phyloP scores from a whole-genome alignment of 305 asterid genomes.

The Solanum hybrid region DNA sequence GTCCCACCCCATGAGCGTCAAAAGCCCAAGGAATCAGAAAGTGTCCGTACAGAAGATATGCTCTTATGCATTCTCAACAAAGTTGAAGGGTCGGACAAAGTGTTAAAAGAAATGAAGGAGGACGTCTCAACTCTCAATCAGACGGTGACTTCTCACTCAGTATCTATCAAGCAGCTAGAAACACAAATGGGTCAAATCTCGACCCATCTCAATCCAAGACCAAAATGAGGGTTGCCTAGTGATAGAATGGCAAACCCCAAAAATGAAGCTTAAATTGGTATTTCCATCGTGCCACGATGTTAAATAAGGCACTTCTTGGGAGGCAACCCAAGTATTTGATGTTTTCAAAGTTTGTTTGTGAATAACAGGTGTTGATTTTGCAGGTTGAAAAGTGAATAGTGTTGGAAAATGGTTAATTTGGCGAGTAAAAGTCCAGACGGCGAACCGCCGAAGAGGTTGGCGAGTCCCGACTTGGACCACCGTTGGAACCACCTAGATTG shows the following conservation, averaged over 20 bases:
- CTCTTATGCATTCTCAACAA: background rate
- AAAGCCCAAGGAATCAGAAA: background rate
- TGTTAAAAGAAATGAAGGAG: background rate
- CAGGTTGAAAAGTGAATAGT: background rate
- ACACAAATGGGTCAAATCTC: background rate
- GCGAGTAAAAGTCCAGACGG: background rate
- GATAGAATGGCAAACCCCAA: background rate
- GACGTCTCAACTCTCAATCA: background rate
- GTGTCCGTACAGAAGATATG: background rate
- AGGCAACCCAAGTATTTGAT: background rate
- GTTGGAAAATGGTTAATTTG: background rate
- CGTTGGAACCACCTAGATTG: background rate
- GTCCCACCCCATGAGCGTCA: background rate
- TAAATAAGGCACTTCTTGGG: background rate
- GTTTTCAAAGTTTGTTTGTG: background rate
- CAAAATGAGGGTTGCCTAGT: background rate
- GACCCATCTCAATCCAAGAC: background rate
- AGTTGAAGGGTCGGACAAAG: background rate
- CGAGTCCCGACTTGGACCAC: background rate
- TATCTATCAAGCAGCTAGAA: background rate
- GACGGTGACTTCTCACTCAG: background rate
- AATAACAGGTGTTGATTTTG: background rate
- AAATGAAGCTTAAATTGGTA: background rate
- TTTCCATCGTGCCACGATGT: background rate
- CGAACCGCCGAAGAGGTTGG: background rate